Conservation (phyloP, 2,329 filamentous ascomycete species). For the Penicillium sp. region DNA sequence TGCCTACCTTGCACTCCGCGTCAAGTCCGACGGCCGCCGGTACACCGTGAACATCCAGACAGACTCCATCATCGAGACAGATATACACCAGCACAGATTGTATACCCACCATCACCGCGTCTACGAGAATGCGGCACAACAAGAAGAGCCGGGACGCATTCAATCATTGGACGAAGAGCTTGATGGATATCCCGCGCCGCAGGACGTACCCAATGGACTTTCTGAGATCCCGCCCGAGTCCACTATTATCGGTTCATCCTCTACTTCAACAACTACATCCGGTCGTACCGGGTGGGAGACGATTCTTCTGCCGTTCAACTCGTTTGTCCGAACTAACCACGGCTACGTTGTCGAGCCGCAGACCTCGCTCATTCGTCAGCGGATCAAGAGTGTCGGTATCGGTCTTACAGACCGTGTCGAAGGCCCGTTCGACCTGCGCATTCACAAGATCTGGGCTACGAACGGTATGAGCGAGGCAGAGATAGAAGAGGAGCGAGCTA, state of each 20-base stretch:
- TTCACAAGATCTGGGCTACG: constrained; percentile 86
- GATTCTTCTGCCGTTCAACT: constrained; percentile 80
- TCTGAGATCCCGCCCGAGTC: constrained; percentile 37
- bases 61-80: constrained; percentile 87
- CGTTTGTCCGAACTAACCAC: constrained; percentile 92
- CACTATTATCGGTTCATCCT: constrained; percentile 32
- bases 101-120: constrained; percentile 48
- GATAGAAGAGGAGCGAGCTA: constrained; percentile 38
- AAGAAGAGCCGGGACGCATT: neutral
- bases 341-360: constrained; percentile 91
- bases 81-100: constrained; percentile 89
- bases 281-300: constrained; percentile 89
- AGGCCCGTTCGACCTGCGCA: constrained; percentile 79
- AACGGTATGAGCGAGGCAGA: constrained; percentile 54
- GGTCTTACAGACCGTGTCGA: constrained; percentile 83
- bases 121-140: constrained; percentile 11
- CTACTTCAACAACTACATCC: constrained; percentile 47
- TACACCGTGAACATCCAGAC: constrained; percentile 97
- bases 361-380: constrained; percentile 78
- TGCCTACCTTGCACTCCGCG: constrained; percentile 74
- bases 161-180: neutral
- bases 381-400: constrained; percentile 78
- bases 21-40: constrained; percentile 84
- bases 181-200: neutral
- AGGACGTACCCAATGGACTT: constrained; percentile 30